Evolutionary conservation across 768 basidiomycete genomes (phyloP).

Genomic region (Calocera viscosa): DNA sequence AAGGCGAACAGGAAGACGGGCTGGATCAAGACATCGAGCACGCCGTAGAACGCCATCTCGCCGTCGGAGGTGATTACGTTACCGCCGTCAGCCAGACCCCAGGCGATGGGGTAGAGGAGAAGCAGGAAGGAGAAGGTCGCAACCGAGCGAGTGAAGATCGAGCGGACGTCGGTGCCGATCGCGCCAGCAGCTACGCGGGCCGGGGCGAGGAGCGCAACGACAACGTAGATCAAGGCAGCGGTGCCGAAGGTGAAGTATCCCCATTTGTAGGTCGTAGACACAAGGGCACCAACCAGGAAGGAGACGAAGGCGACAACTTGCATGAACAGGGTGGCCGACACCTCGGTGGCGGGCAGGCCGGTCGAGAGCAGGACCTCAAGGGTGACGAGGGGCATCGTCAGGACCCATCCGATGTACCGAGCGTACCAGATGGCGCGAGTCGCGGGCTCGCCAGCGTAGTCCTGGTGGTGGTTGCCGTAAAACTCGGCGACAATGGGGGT

Average conservation of each 20-base stretch:
- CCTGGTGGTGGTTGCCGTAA: constrained; percentile 19
- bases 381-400: constrained; percentile 43
- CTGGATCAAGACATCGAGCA: constrained; percentile 25
- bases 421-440: constrained; percentile 38
- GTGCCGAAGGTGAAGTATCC: constrained; percentile 39
- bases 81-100: constrained; percentile 43
- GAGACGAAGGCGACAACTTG: constrained; percentile 34
- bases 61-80: constrained; percentile 39
- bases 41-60: constrained; percentile 47
- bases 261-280: constrained; percentile 42
- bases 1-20: constrained; percentile 26
- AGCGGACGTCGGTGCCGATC: constrained; percentile 23
- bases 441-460: constrained; percentile 17
- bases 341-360: constrained; percentile 37
- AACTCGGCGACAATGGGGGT: constrained; percentile 39
- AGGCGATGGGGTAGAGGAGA: constrained; percentile 46
- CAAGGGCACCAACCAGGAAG: constrained; percentile 40
- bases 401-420: constrained; percentile 45
- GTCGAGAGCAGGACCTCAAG: constrained; percentile 38
- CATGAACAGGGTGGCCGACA: constrained; percentile 38
- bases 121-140: constrained; percentile 41
- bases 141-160: constrained; percentile 29
- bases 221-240: constrained; percentile 37
- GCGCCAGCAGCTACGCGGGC: constrained; percentile 21
- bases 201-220: constrained; percentile 24